Percentiles rank a stretch among this genome's conserved stretches.
phyloP scores from a whole-genome alignment of 225 moss, liverwort and hornwort genomes.

The Ulota crispa region DNA sequence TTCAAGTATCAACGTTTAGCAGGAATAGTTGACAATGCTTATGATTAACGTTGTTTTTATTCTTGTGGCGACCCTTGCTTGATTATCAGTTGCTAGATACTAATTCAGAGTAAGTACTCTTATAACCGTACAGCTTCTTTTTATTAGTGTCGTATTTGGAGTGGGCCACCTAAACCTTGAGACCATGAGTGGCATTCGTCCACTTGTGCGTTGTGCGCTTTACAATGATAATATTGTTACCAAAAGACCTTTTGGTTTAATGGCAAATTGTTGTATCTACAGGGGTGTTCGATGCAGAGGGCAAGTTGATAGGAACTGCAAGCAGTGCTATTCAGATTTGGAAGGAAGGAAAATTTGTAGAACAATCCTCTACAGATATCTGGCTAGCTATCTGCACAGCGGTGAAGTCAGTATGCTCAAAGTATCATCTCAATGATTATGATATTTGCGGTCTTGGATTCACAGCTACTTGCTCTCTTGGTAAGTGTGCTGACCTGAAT shows the following conservation, averaged over 20 bases:
- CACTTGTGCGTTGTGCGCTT: neutral
- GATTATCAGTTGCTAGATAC: neutral
- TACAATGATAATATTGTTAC: neutral
- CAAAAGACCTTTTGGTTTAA: neutral
- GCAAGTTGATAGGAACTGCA: constrained; percentile 67
- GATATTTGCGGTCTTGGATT: constrained; percentile 94
- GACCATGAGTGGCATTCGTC: neutral
- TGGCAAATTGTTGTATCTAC: constrained; percentile 14
- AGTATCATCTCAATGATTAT: constrained; percentile 61
- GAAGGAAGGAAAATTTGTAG: constrained; percentile 88
- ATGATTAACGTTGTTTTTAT: neutral
- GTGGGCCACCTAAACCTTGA: neutral
- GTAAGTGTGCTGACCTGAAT: constrained; percentile 41
- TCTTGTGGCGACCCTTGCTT: constrained; percentile 5
- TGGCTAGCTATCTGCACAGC: constrained; percentile 98
- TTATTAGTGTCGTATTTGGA: neutral
- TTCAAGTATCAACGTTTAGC: neutral
- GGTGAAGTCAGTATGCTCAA: constrained; percentile 83
- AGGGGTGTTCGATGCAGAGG: constrained; percentile 91
- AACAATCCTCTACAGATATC: constrained; percentile 98
- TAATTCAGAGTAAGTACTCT: neutral
- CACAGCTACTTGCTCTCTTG: constrained; percentile 95
- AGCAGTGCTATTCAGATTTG: constrained; percentile 93
- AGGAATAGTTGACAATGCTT: neutral
- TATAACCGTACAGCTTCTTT: neutral